Evolutionary conservation across 495 filamentous ascomycete species (phyloP).

Genomic region (Umbilicaria muhlenbergii): DNA sequence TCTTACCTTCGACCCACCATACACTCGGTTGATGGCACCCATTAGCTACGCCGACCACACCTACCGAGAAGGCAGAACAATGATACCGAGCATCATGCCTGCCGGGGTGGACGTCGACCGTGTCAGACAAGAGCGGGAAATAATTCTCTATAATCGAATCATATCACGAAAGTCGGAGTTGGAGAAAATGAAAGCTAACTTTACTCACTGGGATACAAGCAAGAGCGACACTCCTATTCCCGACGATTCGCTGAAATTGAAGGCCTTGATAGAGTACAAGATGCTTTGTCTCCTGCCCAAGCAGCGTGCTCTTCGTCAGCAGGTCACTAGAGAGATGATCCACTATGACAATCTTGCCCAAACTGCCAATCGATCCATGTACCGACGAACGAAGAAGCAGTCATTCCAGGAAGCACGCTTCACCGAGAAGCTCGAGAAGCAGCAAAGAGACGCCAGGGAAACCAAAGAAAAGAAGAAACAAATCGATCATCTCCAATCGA

Average conservation of each 20-base stretch:
- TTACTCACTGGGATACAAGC: slow-evolving; percentile 67
- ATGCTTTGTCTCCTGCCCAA: slow-evolving; percentile 66
- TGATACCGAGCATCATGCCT: slow-evolving; percentile 77
- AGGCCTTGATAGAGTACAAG: slow-evolving; percentile 87
- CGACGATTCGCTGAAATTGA: slow-evolving; percentile 73
- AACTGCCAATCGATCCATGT: slow-evolving; percentile 77
- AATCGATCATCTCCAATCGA: slow-evolving; percentile 63
- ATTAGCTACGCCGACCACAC: slow-evolving; percentile 72
- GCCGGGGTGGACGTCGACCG: slow-evolving; percentile 64
- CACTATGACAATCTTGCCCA: slow-evolving; percentile 89
- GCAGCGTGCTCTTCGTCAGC: slow-evolving; percentile 70
- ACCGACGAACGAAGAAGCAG: slow-evolving; percentile 92
- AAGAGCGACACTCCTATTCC: slow-evolving; percentile 51
- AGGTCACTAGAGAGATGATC: slow-evolving; percentile 75
- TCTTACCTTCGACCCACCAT: slow-evolving; percentile 52
- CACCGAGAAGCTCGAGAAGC: slow-evolving; percentile 96
- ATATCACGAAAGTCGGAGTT: slow-evolving; percentile 67
- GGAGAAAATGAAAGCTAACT: slow-evolving; percentile 62
- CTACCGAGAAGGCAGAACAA: slow-evolving; percentile 50
- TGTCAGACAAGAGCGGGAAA: slow-evolving; percentile 68
- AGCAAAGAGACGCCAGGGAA: slow-evolving; percentile 90
- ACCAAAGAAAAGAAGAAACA: slow-evolving; percentile 93
- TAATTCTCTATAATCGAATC: slow-evolving; percentile 80
- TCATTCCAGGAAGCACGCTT: slow-evolving; percentile 89
- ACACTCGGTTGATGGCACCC: slow-evolving; percentile 33